These are phyloP conservation scores for Debaryomycetaceae sp. DNA, from an alignment of 1,139 yeast species.

Conservation along the genomic window DNA sequence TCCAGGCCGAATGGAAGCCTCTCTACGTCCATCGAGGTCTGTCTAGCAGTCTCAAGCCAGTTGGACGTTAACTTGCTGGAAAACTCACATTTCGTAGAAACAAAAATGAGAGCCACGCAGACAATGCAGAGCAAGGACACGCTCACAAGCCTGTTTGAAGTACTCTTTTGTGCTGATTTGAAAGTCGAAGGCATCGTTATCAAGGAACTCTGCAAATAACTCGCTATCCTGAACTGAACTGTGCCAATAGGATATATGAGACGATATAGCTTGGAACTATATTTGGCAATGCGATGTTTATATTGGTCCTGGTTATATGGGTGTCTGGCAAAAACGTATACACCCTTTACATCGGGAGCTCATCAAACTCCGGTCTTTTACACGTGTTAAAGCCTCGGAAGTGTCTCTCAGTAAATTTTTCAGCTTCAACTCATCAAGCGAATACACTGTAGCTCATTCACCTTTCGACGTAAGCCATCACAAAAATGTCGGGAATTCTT, in stretches of 20 bases:
- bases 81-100: neutral
- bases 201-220: no score
- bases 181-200: neutral
- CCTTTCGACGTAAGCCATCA: neutral
- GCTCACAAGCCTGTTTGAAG: neutral
- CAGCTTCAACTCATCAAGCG: neutral
- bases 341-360: neutral
- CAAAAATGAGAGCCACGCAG: neutral
- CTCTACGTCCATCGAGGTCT: neutral
- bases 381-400: neutral
- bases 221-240: no score
- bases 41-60: neutral
- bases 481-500: slow-evolving; percentile 69
- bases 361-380: neutral
- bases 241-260: no score
- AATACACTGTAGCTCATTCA: neutral
- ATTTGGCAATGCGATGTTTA: neutral
- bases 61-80: neutral
- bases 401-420: neutral
- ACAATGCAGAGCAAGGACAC: neutral
- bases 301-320: neutral
- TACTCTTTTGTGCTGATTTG: neutral
- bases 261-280: neutral
- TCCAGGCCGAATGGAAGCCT: neutral
- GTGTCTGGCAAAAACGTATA: neutral